These are phyloP conservation scores for Trichoderma oligosporum DNA, from an alignment of 2,329 filamentous ascomycete species.

Conservation along the genomic window DNA sequence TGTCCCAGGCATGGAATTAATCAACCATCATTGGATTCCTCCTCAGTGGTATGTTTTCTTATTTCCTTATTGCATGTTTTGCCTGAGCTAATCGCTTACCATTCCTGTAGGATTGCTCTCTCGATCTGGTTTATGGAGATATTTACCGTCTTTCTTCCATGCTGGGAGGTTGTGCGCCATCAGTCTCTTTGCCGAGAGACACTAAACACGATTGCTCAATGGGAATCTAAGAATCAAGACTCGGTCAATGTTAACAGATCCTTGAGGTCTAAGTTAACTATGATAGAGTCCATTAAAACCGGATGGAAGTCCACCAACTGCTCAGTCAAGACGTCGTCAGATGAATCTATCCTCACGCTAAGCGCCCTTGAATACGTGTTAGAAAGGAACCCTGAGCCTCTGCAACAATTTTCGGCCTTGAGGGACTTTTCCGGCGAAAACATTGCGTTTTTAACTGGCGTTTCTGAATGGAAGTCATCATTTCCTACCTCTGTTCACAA, in stretches of 20 bases:
- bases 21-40: slow-evolving; percentile 54
- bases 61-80: slow-evolving; percentile 34
- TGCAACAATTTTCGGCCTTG: slow-evolving; percentile 61
- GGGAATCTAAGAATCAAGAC: slow-evolving; percentile 39
- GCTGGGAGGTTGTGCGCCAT: slow-evolving; percentile 51
- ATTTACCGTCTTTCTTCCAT: slow-evolving; percentile 59
- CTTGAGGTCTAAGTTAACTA: slow-evolving; percentile 24
- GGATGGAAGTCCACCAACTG: slow-evolving; percentile 35
- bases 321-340: slow-evolving; percentile 26
- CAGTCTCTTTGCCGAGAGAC: slow-evolving; percentile 41
- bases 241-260: slow-evolving; percentile 22
- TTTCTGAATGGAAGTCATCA: slow-evolving; percentile 52
- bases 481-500: slow-evolving; percentile 27
- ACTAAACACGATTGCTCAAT: slow-evolving; percentile 42
- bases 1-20: slow-evolving; percentile 43
- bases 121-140: slow-evolving; percentile 59
- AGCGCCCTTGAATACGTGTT: slow-evolving; percentile 60
- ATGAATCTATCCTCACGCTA: slow-evolving; percentile 54
- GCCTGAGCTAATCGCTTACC: not conserved
- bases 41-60: slow-evolving; percentile 57
- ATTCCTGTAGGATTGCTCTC: slow-evolving; percentile 36
- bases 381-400: slow-evolving; percentile 53
- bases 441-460: slow-evolving; percentile 61
- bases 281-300: slow-evolving; percentile 29
- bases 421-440: slow-evolving; percentile 69